Evolutionary conservation across 2,329 filamentous ascomycete species (phyloP), one percentile per base, ranked within the genome.

Genomic region (Pestalotiopsis sp.): DNA sequence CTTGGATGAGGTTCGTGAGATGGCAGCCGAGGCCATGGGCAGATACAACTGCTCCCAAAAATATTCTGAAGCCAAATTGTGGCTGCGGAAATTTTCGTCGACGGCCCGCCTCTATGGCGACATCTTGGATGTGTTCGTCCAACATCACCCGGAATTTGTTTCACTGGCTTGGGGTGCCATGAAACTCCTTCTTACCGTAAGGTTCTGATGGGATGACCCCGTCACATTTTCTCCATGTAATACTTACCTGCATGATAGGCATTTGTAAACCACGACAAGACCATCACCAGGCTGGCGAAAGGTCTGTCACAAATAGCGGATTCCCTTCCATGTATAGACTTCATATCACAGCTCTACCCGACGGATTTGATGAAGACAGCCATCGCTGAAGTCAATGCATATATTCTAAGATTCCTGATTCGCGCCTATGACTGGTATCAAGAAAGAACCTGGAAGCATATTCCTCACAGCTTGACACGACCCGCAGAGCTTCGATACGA

Each of bases 181-280:
- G 38, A 68, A 68, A 12, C 60, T 68, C 20, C 31, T 68, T n/a
- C 63, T 68, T 4, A 68, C 57, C 5, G 67, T 68, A 25, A 14
- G 65, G 36, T 27, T 31, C 27, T 7, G 27, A n/a, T n/a, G n/a
- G n/a, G n/a, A n/a, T n/a, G n/a, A n/a, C n/a, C n/a, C n/a, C n/a
- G n/a, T n/a, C n/a, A n/a, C n/a, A n/a, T n/a, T n/a, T n/a, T n/a
- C n/a, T n/a, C n/a, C n/a, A n/a, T n/a, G n/a, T 9, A n/a, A 20
- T 3, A 52, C 3, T 6, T 5, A 9, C 2, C 2, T 20, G 3
- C 3, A 3, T 52, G 6, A 1, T 0, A 52, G 45, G 6, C 45
- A 20, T 52, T 52, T 1, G 45, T 52, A 1, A 52, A 52, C 11
- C 45, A 52, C 3, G 45, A 52, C 2, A 52, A 20, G 6, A 52